These are phyloP conservation scores for Carallia pectinifolia DNA, from an alignment of 345 rosid genomes.

Conservation along the genomic window DNA sequence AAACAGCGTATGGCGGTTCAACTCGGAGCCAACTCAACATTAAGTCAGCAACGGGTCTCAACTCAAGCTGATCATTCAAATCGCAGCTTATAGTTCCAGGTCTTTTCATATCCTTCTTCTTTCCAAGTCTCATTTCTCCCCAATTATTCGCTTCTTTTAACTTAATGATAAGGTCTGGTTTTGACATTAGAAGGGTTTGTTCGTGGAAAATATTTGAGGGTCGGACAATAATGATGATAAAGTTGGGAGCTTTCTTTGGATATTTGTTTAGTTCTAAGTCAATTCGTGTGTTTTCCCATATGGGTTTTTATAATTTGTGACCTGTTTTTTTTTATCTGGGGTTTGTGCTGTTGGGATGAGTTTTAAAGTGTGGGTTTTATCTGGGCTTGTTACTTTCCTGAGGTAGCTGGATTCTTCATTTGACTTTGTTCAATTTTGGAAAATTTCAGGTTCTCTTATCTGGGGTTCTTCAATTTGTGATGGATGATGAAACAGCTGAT, in stretches of 20 bases:
- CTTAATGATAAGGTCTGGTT: neutral
- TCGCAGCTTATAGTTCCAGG: conserved; percentile 12
- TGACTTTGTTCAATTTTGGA: conserved; percentile 5
- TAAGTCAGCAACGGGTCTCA: conserved; percentile 9
- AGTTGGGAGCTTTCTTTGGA: conserved; percentile 7
- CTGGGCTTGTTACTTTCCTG: neutral
- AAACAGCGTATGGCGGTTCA: conserved; percentile 25
- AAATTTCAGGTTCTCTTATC: conserved; percentile 18
- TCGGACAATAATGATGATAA: neutral
- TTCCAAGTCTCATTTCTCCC: neutral
- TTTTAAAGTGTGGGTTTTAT: neutral
- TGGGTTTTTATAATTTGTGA: conserved; percentile 8
- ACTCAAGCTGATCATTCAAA: conserved; percentile 15
- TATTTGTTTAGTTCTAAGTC: neutral
- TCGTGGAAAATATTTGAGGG: neutral
- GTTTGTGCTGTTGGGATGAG: conserved; percentile 2
- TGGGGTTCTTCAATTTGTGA: conserved; percentile 28
- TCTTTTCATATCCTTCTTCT: conserved; percentile 8
- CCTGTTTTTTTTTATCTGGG: conserved; percentile 4
- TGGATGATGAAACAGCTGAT: conserved; percentile 77
- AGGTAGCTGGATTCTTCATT: conserved; percentile 1
- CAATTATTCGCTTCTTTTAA: neutral
- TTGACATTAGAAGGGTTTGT: conserved; percentile 20
- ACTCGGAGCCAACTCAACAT: conserved; percentile 27
- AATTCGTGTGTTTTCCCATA: neutral